These are phyloP conservation scores for Crucibulum laeve DNA, from an alignment of 768 basidiomycete species.

Conservation along the genomic window DNA sequence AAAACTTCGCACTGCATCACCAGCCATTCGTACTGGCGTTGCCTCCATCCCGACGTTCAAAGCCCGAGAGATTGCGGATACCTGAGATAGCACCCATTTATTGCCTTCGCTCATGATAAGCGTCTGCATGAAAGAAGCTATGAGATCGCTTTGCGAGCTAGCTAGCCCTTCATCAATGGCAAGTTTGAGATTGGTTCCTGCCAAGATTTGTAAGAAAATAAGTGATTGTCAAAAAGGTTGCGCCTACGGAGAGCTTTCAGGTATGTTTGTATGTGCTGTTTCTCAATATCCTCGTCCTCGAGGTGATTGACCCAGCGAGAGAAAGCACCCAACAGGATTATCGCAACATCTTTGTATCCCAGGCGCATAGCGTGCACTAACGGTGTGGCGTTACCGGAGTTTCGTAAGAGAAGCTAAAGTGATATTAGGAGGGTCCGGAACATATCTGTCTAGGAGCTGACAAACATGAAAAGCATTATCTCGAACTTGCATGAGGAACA, in stretches of 20 bases:
- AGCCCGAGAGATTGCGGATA: slow-evolving; percentile 63
- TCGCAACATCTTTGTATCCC: slow-evolving; percentile 80
- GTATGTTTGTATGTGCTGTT: slow-evolving; percentile 61
- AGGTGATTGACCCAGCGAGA: slow-evolving; percentile 90
- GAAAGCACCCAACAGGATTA: slow-evolving; percentile 84
- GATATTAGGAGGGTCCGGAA: background rate
- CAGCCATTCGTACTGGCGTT: slow-evolving; percentile 73
- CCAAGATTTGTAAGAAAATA: background rate
- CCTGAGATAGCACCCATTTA: slow-evolving; percentile 76
- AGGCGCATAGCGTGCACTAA: slow-evolving; percentile 89
- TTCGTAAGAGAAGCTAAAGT: slow-evolving; percentile 69
- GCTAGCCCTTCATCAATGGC: slow-evolving; percentile 88
- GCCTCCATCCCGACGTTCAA: slow-evolving; percentile 64
- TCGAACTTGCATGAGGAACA: slow-evolving; percentile 78
- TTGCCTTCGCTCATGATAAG: slow-evolving; percentile 97
- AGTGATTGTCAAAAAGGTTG: background rate
- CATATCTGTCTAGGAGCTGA: slow-evolving; percentile 9
- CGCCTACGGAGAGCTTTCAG: slow-evolving; percentile 76
- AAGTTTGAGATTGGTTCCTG: slow-evolving; percentile 81
- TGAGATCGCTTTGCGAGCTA: slow-evolving; percentile 76
- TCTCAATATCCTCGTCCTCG: slow-evolving; percentile 73
- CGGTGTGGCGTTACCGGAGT: slow-evolving; percentile 82
- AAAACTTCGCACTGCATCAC: slow-evolving; percentile 76
- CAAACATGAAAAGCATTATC: slow-evolving; percentile 77
- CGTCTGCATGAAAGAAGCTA: slow-evolving; percentile 91